These are phyloP conservation scores for Macrolepiota albuminosa DNA, from an alignment of 768 basidiomycete genomes.

Conservation along the genomic window DNA sequence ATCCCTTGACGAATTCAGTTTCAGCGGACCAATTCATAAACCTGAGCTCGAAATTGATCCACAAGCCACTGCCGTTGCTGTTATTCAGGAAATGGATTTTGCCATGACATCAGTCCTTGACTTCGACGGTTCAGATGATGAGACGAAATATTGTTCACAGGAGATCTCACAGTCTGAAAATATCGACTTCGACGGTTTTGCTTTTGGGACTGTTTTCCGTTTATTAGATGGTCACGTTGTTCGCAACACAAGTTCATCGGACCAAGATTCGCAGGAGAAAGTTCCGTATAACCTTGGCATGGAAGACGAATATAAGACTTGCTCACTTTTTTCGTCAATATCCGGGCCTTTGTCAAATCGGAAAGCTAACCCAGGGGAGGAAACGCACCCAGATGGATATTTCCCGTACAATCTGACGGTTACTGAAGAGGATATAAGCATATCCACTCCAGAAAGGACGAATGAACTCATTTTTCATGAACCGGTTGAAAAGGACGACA, in stretches of 20 bases:
- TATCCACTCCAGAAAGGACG: background rate
- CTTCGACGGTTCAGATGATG: conserved; percentile 10
- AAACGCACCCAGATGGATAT: background rate
- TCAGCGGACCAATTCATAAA: background rate
- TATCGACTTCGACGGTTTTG: background rate
- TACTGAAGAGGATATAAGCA: background rate
- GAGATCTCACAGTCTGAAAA: conserved; percentile 2
- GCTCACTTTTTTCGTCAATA: conserved; percentile 4
- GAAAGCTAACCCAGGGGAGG: background rate
- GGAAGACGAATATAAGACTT: conserved; percentile 8
- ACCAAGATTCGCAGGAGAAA: conserved; percentile 10
- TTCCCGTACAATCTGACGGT: background rate
- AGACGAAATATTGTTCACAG: conserved; percentile 1
- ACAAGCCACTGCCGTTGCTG: background rate
- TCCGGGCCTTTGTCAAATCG: conserved; percentile 1
- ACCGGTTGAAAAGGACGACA: conserved; percentile 5
- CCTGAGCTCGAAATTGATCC: background rate
- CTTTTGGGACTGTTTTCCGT: background rate
- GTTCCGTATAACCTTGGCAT: conserved; percentile 1
- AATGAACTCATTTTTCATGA: background rate
- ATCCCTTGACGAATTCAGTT: background rate
- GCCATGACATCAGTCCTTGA: conserved; percentile 8
- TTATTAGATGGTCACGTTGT: conserved; percentile 11
- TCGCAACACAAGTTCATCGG: conserved; percentile 1
- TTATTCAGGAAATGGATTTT: background rate